Evolutionary conservation across 371 early-diverging fungal genomes (phyloP).

Genomic region (Basidiobolus meristosporus): DNA sequence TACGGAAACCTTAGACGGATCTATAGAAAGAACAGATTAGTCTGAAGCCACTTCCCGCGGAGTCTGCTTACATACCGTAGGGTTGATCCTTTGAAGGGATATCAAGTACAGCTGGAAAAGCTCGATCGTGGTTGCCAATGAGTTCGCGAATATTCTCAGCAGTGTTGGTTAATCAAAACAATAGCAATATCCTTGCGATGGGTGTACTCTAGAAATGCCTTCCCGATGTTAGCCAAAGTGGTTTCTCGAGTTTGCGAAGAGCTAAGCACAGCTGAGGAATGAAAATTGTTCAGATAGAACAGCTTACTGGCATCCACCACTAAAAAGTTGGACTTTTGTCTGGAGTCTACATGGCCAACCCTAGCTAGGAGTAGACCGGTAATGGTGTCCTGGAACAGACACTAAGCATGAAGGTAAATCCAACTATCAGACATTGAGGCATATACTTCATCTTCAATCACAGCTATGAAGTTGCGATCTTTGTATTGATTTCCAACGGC

Average conservation of each 20-base stretch:
- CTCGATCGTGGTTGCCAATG: conserved; percentile 75
- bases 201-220: conserved; percentile 72
- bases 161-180: conserved; percentile 89
- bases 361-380: conserved; percentile 95
- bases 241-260: conserved; percentile 39
- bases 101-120: conserved; percentile 93
- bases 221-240: conserved; percentile 72
- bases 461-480: conserved; percentile 81
- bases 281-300: no score
- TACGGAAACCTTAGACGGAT: conserved; percentile 83
- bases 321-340: conserved; percentile 80
- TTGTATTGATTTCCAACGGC: no score
- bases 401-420: no score
- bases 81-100: conserved; percentile 98
- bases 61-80: conserved; percentile 32
- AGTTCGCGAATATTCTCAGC: conserved; percentile 83
- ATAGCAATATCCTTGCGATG: conserved; percentile 93
- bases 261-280: no score
- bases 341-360: conserved; percentile 76
- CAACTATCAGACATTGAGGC: no score
- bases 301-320: conserved; percentile 86
- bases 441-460: conserved; percentile 89
- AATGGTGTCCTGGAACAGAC: conserved; percentile 69
- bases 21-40: no score
- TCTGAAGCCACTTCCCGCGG: no score